A percentile compares a stretch with the other conserved stretches of the same genome.
Conservation (phyloP, 768 basidiomycete genomes). For the Gymnopilus junonius region DNA sequence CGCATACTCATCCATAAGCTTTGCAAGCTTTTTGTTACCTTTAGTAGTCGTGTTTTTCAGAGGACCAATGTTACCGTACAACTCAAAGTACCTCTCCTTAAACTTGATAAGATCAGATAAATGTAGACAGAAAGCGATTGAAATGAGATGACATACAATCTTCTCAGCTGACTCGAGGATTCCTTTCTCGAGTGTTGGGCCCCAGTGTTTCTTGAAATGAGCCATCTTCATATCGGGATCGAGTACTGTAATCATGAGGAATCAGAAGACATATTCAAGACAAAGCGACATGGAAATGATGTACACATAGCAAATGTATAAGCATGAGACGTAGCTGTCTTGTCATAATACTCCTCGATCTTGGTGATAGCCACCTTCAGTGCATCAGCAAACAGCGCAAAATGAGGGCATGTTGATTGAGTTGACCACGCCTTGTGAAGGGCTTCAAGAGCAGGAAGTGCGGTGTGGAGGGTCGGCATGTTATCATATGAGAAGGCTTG, state of each 20-base stretch:
- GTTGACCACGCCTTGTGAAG: slow-evolving; percentile 33
- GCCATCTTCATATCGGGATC: slow-evolving; percentile 12
- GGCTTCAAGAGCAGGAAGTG: slow-evolving; percentile 36
- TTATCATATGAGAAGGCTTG: slow-evolving; percentile 36
- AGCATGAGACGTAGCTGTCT: slow-evolving; percentile 29
- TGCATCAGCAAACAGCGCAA: slow-evolving; percentile 24
- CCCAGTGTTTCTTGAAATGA: slow-evolving; percentile 12
- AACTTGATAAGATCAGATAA: neutral
- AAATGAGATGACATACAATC: neutral
- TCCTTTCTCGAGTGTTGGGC: neutral
- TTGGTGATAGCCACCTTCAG: slow-evolving; percentile 29
- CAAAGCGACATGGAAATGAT: neutral
- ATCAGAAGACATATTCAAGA: neutral
- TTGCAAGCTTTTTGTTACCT: neutral
- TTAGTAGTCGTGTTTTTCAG: neutral
- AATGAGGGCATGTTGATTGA: slow-evolving; percentile 12
- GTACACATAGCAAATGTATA: slow-evolving; percentile 33
- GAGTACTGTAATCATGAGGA: slow-evolving; percentile 17
- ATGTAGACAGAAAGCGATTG: too few relatives aligned
- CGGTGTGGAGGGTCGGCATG: slow-evolving; percentile 30
- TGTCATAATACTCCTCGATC: slow-evolving; percentile 34
- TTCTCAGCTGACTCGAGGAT: slow-evolving; percentile 3
- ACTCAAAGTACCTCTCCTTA: neutral
- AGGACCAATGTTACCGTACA: neutral
- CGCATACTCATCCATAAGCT: slow-evolving; percentile 3